These are phyloP conservation scores for Nicotiana knightiana DNA, from an alignment of 257 asterid species.

Conservation along the genomic window DNA sequence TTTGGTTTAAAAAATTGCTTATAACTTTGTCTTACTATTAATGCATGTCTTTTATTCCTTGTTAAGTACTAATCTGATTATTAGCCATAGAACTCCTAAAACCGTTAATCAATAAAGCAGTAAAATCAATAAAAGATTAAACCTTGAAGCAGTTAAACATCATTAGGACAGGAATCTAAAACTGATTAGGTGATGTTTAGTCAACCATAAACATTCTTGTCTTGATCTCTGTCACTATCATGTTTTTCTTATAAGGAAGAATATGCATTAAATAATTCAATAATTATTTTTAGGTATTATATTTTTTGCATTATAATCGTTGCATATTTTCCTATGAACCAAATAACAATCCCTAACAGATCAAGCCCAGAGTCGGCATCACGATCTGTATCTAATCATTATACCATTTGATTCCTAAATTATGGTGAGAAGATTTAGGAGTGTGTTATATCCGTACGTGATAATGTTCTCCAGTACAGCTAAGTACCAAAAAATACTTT, in stretches of 20 bases:
- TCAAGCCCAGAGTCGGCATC: background rate
- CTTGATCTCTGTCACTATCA: constrained; percentile 2
- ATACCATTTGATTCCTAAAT: background rate
- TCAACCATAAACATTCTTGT: background rate
- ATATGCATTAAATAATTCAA: no score
- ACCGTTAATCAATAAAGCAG: background rate
- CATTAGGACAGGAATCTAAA: constrained; percentile 9
- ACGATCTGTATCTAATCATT: background rate
- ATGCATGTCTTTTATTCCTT: background rate
- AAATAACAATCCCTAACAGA: background rate
- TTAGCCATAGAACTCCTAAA: background rate
- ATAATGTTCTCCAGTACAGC: background rate
- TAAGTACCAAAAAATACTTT: background rate
- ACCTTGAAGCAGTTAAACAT: background rate
- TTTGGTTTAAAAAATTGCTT: background rate
- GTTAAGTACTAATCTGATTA: background rate
- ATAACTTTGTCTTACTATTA: background rate
- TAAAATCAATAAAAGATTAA: background rate
- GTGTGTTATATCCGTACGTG: background rate
- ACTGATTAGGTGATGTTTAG: background rate
- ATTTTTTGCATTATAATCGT: no score
- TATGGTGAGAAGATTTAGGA: background rate
- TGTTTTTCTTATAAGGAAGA: background rate
- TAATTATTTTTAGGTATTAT: no score
- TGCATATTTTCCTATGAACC: background rate